Percentiles rank a stretch among this genome's conserved stretches.
Conservation (phyloP, 371 early-diverging fungal genomes). For the Actinomucor elegans region DNA sequence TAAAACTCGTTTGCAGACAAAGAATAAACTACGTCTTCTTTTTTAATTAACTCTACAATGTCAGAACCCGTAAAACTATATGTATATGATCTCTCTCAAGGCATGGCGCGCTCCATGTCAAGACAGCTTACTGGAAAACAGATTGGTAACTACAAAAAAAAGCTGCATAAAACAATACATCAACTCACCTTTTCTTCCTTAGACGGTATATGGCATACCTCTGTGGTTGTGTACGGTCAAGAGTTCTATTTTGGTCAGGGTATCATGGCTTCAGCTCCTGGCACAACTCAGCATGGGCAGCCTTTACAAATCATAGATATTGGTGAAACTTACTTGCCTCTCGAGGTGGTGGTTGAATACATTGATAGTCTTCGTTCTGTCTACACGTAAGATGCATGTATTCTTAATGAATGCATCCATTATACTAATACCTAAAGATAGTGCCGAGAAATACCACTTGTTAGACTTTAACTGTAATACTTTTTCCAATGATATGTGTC, state of each 20-base stretch:
- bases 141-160: slow-evolving; percentile 42
- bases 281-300: slow-evolving; percentile 69
- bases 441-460: slow-evolving; percentile 83
- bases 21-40: too few species aligned
- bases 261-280: slow-evolving; percentile 57
- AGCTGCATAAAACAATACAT: too few species aligned
- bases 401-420: not conserved
- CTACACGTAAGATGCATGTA: slow-evolving; percentile 53
- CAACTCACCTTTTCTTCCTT: slow-evolving; percentile 1
- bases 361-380: slow-evolving; percentile 63
- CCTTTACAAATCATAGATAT: slow-evolving; percentile 75
- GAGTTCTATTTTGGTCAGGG: slow-evolving; percentile 91
- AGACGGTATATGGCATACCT: slow-evolving; percentile 90
- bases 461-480: slow-evolving; percentile 91
- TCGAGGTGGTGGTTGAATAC: slow-evolving; percentile 77
- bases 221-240: slow-evolving; percentile 83
- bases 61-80: slow-evolving; percentile 62
- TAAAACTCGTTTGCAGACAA: too few species aligned
- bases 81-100: slow-evolving; percentile 80
- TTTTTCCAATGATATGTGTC: slow-evolving; percentile 74
- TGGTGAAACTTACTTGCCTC: slow-evolving; percentile 81
- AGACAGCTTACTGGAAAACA: slow-evolving; percentile 67
- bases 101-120: slow-evolving; percentile 69
- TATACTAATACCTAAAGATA: slow-evolving; percentile 6
- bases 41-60: slow-evolving; percentile 5